Base-by-base conservation (phyloP, 2,329 filamentous ascomycete genomes). In the Colletotrichum paranaense region DNA sequence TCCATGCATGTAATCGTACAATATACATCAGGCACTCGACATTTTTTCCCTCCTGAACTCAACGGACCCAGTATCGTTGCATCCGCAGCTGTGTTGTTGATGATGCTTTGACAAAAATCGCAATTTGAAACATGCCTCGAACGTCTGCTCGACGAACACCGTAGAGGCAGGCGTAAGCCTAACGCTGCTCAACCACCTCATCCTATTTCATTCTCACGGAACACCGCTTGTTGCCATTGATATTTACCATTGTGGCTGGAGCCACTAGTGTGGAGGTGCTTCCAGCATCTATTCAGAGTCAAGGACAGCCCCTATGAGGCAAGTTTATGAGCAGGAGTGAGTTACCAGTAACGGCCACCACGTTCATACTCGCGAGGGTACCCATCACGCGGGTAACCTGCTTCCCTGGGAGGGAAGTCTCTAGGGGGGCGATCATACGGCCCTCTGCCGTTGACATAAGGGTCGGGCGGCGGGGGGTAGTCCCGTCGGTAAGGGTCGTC, bases 401-500 rank as follows among this genome's bases (percentile, higher is more conserved):
- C 79, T 63, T 89, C 88, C 55, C 88, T 84, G 9, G 88, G 84
- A 46, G 86, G 86, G 68, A 86, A 86, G 75, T 89, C 87, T 55
- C 85, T 81, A 2, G 86, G 86, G 49, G 83, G 82, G 22, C 89
- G 87, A 67, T 91, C 89, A 76, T 92, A 91, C 3, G 88, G 87
- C 19, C 42, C 42, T 32, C 82, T 83, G 57, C 88, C 88, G 75
- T 88, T 89, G 76, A 83, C 85, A 77, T 92, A 92, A 60, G 90
- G 89, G 72, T 92, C 90, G 62, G 91, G 88, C 67, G 92, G 88
- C 62, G 91, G 90, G 76, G 92, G 89, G 79, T 93, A 89, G 79
- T 93, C 90, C 76, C 92, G 87, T 77, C 91, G 89, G 84, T 96
- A 97, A 35, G 93, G 92, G 78, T 97, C 94, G 72, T 95, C 93